Percentiles rank a stretch among this genome's conserved stretches.
These are phyloP conservation scores for Fusarium piperis DNA, from an alignment of 2,329 filamentous ascomycete genomes.

Conservation along the genomic window DNA sequence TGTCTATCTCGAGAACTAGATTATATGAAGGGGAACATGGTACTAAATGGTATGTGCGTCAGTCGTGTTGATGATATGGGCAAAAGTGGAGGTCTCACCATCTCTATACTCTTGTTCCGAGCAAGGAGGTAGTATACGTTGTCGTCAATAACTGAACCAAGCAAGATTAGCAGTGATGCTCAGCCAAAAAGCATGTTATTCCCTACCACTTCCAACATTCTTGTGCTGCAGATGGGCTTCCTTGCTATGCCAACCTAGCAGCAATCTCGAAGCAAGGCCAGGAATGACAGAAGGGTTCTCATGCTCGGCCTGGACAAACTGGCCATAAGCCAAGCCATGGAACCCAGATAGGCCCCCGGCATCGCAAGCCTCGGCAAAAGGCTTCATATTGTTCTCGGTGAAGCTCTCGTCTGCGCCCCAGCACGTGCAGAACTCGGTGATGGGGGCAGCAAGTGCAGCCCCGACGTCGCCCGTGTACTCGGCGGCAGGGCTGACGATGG, in stretches of 20 bases:
- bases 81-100: constrained; percentile 41
- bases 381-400: constrained; percentile 43
- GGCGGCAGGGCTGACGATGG: constrained; percentile 35
- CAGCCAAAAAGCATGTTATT: not conserved
- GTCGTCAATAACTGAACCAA: constrained; percentile 46
- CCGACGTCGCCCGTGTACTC: constrained; percentile 34
- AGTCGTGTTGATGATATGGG: not conserved
- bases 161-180: not conserved
- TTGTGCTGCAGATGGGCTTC: constrained; percentile 50
- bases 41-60: constrained; percentile 34
- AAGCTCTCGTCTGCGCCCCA: constrained; percentile 47
- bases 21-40: constrained; percentile 39
- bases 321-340: constrained; percentile 46
- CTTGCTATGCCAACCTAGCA: constrained; percentile 54
- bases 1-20: constrained; percentile 6
- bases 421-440: constrained; percentile 51
- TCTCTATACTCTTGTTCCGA: constrained; percentile 44
- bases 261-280: constrained; percentile 45
- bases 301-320: constrained; percentile 46
- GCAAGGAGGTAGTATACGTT: constrained; percentile 47
- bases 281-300: constrained; percentile 41
- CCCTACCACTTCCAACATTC: constrained; percentile 44
- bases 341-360: constrained; percentile 42
- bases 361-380: constrained; percentile 40
- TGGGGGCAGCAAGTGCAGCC: constrained; percentile 47